Base-by-base conservation (phyloP, 441 rosid species). In the Pelargonium australe region DNA sequence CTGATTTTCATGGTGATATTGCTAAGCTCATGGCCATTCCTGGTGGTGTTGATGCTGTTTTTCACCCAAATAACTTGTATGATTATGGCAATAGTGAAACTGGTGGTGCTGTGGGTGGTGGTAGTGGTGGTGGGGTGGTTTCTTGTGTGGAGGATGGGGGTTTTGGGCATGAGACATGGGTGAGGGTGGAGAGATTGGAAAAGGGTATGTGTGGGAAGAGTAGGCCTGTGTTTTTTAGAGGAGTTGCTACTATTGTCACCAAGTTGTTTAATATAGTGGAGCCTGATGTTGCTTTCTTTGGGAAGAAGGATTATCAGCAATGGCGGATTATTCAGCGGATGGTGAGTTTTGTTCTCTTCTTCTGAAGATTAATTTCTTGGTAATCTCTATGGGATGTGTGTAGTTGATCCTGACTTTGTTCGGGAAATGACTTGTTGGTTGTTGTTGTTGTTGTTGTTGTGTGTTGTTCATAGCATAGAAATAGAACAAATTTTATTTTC, bases 261-360 rank as follows among this genome's bases (percentile, higher is more conserved):
- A 90, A 93, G 86, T 80, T 90, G 83, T 89, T 92, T 62, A 83
- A 92, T 70, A 84, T 92, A 14, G 96, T 90, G 73, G 96, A 90
- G 80, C 98, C 98, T 75, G 96, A 87, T 66, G 76, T 85, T 71
- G 90, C 90, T 71, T 7, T 89, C 11, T 89, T 89, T 70, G 97
- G 95, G 12, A 92, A 92, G 79, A 88, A 88, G 73, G 96, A 92
- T 83, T 88, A 90, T 79, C 98, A 87, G 80, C 98, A 92, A 68
- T 87, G 88, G 89, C 73, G 88, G 70, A 83, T 84, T 51, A 76
- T 86, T 73, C 84, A 79, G 68, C 61, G 88, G 72, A 72, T 86
- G 91, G 89, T 84, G 73, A 80, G 82, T 3, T 16, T 16, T 7
- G 40, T 1, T 49, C 13, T 13, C n/a, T 49, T 49, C 2, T 12